Evolutionary conservation across 805 yeast genomes (phyloP), one percentile per base, ranked within the genome.

Genomic region (Monosporozyma yasuniensis): DNA sequence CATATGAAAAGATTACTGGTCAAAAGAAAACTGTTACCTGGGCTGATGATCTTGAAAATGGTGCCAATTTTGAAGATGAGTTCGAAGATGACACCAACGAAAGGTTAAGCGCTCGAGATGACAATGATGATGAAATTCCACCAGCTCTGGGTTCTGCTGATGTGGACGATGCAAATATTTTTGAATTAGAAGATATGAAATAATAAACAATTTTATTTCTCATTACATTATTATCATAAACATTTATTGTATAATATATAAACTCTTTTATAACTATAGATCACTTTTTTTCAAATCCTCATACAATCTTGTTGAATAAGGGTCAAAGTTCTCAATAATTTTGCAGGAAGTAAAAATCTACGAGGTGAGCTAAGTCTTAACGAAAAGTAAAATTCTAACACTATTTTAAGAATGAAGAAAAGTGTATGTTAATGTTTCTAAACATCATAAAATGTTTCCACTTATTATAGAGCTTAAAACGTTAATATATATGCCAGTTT

Each of bases 21-120:
- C 42, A 38, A 38, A 38, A 38, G 44, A 69, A 69, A 52, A 60
- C 65, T 7, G 72, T 69, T 3, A 65, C 72, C 3, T 66, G 72
- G 71, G 71, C 72, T 1, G 71, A 68, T 52, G 68, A 64, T 39
- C 50, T 62, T 16, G 66, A 59, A 48, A 54, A 54, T 10, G 56
- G 49, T 16, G 43, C 52, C 7, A 59, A 60, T 22, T 28, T 52
- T 14, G 63, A 54, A 25, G 62, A 59, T 25, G 60, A 61, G 6
- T 56, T 60, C 41, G 66, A 61, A 47, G 46, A 25, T 25, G 25
- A 16, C 18, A 37, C 43, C 16, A 19, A 12, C 28, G 27, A 19
- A 3, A 22, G 16, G 10, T 19, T 44, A 21, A 28, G 30, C 21
- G 14, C 14, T 9, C n/a, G n/a, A n/a, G n/a, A n/a, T n/a, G 18